These are phyloP conservation scores for Termitomyces eurrhizus DNA, from an alignment of 768 basidiomycete species.

Conservation along the genomic window DNA sequence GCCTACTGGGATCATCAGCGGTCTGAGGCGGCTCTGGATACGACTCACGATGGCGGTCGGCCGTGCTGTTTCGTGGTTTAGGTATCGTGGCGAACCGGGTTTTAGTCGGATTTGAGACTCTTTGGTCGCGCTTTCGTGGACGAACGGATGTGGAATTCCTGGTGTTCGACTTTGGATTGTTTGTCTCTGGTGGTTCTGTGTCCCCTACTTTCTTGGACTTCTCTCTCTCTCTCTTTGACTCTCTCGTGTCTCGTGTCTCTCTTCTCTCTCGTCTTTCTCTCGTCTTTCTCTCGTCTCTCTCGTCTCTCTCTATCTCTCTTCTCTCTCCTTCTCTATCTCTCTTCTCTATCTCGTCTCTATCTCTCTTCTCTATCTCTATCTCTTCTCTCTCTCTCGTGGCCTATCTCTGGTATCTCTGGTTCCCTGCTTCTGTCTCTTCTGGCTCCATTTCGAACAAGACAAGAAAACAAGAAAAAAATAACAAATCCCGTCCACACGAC, in stretches of 20 bases:
- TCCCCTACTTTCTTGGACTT: neutral
- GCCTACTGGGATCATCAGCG: neutral
- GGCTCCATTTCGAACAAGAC: neutral
- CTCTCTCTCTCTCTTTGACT: neutral
- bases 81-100: neutral
- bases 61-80: neutral
- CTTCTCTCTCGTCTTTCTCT: neutral
- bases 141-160: neutral
- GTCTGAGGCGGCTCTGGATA: neutral
- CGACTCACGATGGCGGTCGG: neutral
- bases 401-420: neutral
- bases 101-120: neutral
- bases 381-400: neutral
- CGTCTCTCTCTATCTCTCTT: too few species aligned
- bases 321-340: too few species aligned
- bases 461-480: neutral
- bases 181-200: neutral
- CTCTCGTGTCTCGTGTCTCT: neutral
- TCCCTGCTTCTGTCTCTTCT: neutral
- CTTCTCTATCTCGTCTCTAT: too few species aligned
- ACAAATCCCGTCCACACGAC: neutral
- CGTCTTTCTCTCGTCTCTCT: too few species aligned
- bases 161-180: too few species aligned
- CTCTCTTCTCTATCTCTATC: neutral
- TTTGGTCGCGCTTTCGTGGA: neutral